Evolutionary conservation across 176 grass and related monocot genomes (phyloP), one percentile per base, ranked within the genome.

Genomic region (Triticum urartu): DNA sequence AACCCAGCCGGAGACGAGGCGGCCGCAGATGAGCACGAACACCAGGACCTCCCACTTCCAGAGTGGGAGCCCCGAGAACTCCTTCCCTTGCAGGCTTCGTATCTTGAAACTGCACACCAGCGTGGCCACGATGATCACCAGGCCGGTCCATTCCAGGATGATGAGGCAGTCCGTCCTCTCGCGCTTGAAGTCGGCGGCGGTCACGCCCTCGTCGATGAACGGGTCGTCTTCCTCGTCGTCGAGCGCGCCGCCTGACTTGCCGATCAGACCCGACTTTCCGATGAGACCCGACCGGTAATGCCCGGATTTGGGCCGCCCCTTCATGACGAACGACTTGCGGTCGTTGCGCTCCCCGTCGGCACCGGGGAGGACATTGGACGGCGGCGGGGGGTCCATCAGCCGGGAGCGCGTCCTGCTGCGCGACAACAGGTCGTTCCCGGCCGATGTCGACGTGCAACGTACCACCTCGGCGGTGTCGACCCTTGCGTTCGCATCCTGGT

Each of bases 31-130:
- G 79, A 99, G 88, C 65, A 94, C 92, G 77, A 94, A 85, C 30
- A 94, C 77, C 15, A 99, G 89, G 11, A 99, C 79, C 72, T 92
- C 90, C 97, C 97, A 99, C 40, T 99, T 99, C 97, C 97, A 99
- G 54, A 99, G 83, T 45, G 90, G 97, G 62, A 99, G 97, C 4
- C 91, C 91, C 45, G 87, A 93, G 33, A 93, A 9, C 76, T 77
- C 90, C 79, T 92, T 89, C 35, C 12, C 48, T 2, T 81, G 18
- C 6, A 99, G 80, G 24, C 50, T 62, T 6, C 25, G 83, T 3
- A 96, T 83, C 58, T 76, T 66, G 64, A 97, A 21, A 79, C 92
- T 99, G 89, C 94, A 99, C 7, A 87, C 83, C 6, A 99, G 34
- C 5, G 94, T 83, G 14, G 36, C 94, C n/a, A 99, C 70, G 87